These are phyloP conservation scores for Geranomyces michiganensis DNA, from an alignment of 192 early-diverging fungal genomes.

Conservation along the genomic window DNA sequence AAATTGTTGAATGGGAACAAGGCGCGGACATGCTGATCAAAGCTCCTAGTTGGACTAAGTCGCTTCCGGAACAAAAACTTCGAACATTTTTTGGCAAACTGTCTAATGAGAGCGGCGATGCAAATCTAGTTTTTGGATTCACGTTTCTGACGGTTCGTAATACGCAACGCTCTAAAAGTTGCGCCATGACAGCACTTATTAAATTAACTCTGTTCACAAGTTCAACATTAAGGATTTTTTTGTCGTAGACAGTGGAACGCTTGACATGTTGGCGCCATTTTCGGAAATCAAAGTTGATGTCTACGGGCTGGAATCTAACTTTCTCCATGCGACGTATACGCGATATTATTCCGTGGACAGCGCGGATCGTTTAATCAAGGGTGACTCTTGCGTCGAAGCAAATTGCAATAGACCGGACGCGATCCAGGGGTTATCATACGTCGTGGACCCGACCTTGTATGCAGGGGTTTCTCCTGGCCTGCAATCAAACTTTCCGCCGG, in stretches of 20 bases:
- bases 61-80: conserved; percentile 28
- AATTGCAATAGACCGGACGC: conserved; percentile 10
- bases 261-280: conserved; percentile 1
- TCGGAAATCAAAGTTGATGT: not conserved
- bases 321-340: conserved; percentile 9
- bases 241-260: not conserved
- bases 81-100: conserved; percentile 1
- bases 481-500: not conserved
- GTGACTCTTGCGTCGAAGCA: not conserved
- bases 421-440: not conserved
- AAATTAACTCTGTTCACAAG: not conserved
- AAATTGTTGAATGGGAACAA: conserved; percentile 33
- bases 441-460: conserved; percentile 8
- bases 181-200: conserved; percentile 1
- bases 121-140: conserved; percentile 17
- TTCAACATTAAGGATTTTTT: conserved; percentile 1
- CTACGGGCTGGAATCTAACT: conserved; percentile 31
- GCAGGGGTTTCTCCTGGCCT: not conserved
- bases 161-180: not conserved
- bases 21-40: conserved; percentile 36
- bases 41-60: conserved; percentile 13
- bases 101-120: not conserved
- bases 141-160: conserved; percentile 32
- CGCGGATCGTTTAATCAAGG: not conserved
- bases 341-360: conserved; percentile 11